These are phyloP conservation scores for Cystobasidium sp. DNA, from an alignment of 1,284 basidiomycete genomes.

Conservation along the genomic window DNA sequence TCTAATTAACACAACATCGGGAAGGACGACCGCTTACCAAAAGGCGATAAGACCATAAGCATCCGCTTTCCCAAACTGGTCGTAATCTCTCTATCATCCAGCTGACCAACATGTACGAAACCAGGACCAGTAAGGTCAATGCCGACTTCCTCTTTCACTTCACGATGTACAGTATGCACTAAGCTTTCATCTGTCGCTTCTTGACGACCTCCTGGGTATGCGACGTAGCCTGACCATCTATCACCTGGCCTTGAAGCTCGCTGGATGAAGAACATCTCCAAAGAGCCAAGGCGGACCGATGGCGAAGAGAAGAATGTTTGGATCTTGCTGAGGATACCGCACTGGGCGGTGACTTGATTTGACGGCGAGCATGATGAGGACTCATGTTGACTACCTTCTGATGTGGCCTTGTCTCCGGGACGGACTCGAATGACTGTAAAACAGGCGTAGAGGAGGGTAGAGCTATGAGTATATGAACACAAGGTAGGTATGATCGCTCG, in stretches of 20 bases:
- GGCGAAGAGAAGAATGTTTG: slow-evolving; percentile 65
- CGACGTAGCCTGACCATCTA: slow-evolving; percentile 61
- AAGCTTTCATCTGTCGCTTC: slow-evolving; percentile 91
- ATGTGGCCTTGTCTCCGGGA: too few species aligned
- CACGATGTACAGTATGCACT: slow-evolving; percentile 86
- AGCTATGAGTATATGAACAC: too few species aligned
- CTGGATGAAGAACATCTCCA: slow-evolving; percentile 85
- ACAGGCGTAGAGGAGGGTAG: too few species aligned
- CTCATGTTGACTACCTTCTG: too few species aligned
- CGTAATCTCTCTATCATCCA: slow-evolving; percentile 98
- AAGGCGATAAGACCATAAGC: slow-evolving; percentile 95
- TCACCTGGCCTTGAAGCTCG: slow-evolving; percentile 65
- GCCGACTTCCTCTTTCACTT: slow-evolving; percentile 97
- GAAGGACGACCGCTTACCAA: slow-evolving; percentile 57
- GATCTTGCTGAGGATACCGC: too few species aligned
- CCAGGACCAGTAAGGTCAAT: slow-evolving; percentile 92
- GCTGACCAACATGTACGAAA: slow-evolving; percentile 85
- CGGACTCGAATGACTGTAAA: too few species aligned
- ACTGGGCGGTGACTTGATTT: too few species aligned
- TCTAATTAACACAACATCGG: too few species aligned
- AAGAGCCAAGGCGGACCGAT: slow-evolving; percentile 82
- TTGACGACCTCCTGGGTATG: slow-evolving; percentile 91
- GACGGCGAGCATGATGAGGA: too few species aligned
- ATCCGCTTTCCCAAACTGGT: slow-evolving; percentile 95
- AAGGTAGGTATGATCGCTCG: too few species aligned